Evolutionary conservation across 2,329 filamentous ascomycete genomes (phyloP), one percentile per base, ranked within the genome.

Genomic region (Macrophomina pseudophaseolina): DNA sequence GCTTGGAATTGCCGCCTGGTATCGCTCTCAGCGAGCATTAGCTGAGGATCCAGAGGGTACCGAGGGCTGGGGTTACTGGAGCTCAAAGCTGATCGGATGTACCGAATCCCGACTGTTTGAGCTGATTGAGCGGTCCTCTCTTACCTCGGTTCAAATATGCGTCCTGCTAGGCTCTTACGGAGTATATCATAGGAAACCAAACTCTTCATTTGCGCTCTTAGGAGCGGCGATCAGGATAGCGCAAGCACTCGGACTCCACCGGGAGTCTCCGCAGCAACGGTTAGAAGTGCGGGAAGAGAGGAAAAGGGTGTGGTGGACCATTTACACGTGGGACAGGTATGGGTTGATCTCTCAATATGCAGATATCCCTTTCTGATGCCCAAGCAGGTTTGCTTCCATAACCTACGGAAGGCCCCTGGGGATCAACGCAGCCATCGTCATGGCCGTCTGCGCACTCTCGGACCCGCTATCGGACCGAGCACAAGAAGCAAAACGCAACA

Each of bases 391-490:
- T 46, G 77, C 76, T 5, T 80, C 78, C 5, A 78, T 80, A 11
- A 79, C 77, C 0, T 81, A 81, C 65, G 80, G 79, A 5, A 69
- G 77, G 5, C 80, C 79, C 6, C 70, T 81, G 32, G 75, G 79
- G 3, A 81, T 81, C 42, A 79, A 80, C 46, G 79, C 80, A 0
- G 78, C 80, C 6, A 78, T 82, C 32, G 80, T 82, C 12, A 73
- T 83, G 62, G 76, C 79, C 30, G 75, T 82, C 1, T 73, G 79
- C 46, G 80, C 81, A 1, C 72, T 82, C 2, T 79, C 79, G 1
- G 76, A 82, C 35, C 79, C 79, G 0, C 74, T 83, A 0, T 80
- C 80, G 0, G 76, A 81, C 58, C 71, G 74, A 33, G 80, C 81
- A 1, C 81, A 82, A 68, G 75, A 78, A 51, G 76, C 79, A 0